A percentile compares a stretch with the other conserved stretches of the same genome.
Evolutionary conservation across 768 basidiomycete genomes (phyloP).

Genomic region (Lactifluus piperatus): DNA sequence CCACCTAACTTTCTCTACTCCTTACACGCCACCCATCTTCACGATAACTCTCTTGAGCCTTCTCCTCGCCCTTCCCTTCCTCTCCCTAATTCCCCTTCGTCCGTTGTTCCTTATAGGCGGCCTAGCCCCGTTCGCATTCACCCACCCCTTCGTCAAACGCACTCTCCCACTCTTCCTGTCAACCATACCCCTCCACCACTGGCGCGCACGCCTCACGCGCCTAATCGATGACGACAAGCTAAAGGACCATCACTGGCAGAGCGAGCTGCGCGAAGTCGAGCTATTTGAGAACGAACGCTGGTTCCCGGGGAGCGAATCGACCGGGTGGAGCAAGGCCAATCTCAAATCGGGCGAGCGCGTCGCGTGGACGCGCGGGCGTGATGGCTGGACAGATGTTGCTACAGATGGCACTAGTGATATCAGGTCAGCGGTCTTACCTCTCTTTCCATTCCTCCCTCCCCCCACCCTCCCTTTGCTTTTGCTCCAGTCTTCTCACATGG

Average conservation of each 20-base stretch:
- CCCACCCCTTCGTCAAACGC: conserved; percentile 39
- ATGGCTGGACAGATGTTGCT: conserved; percentile 58
- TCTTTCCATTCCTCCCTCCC: not conserved
- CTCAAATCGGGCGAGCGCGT: conserved; percentile 39
- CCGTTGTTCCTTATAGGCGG: conserved; percentile 43
- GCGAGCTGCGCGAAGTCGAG: conserved; percentile 60
- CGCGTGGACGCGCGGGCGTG: conserved; percentile 63
- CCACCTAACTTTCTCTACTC: conserved; percentile 42
- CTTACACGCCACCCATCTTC: conserved; percentile 47
- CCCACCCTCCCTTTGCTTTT: too few species aligned
- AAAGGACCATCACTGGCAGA: conserved; percentile 52
- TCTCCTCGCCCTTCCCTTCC: conserved; percentile 33
- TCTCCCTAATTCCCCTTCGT: conserved; percentile 32
- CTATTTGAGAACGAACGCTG: conserved; percentile 78
- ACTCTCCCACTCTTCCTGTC: conserved; percentile 28
- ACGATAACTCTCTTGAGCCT: conserved; percentile 38
- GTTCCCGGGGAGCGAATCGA: conserved; percentile 22
- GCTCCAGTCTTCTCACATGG: conserved; percentile 6
- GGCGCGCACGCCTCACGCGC: conserved; percentile 23
- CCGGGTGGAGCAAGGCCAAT: conserved; percentile 32
- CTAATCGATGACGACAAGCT: conserved; percentile 59
- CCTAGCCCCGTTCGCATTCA: conserved; percentile 41
- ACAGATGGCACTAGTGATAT: conserved; percentile 42
- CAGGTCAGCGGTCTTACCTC: conserved; percentile 40
- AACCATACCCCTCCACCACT: conserved; percentile 11